Percentiles rank a stretch among this genome's conserved stretches.
Conservation (phyloP, 768 basidiomycete genomes). For the Suillus decipiens region DNA sequence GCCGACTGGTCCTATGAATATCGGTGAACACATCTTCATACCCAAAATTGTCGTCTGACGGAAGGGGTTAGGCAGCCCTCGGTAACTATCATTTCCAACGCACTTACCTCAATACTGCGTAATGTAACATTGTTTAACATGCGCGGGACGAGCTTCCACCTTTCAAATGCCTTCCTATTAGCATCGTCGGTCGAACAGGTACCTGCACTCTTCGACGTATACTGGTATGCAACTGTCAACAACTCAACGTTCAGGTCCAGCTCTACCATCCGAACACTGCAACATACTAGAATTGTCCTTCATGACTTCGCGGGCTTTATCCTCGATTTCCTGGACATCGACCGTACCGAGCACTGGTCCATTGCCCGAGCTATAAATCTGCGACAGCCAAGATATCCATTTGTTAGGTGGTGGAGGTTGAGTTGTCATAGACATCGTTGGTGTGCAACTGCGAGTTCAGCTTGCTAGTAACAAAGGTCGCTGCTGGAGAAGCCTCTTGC, state of each 20-base stretch:
- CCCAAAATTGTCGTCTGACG: constrained; percentile 61
- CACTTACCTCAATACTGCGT: constrained; percentile 49
- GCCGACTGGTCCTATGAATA: constrained; percentile 58
- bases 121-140: constrained; percentile 54
- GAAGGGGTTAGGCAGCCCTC: neutral
- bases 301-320: constrained; percentile 59
- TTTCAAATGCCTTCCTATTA: constrained; percentile 60
- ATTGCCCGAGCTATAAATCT: constrained; percentile 24
- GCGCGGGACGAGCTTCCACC: constrained; percentile 56
- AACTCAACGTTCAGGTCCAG: neutral
- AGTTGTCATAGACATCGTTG: neutral
- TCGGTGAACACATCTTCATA: constrained; percentile 42
- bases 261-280: neutral
- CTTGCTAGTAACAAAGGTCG: neutral
- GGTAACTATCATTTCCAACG: neutral
- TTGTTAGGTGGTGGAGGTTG: constrained; percentile 20
- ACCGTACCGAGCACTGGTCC: constrained; percentile 53
- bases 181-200: constrained; percentile 60
- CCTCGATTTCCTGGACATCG: constrained; percentile 62
- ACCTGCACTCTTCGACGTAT: constrained; percentile 73
- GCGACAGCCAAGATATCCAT: constrained; percentile 24
- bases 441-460: no score
- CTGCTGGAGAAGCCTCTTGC: neutral
- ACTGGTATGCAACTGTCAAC: constrained; percentile 59
- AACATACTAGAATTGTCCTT: constrained; percentile 54